Percentiles rank a stretch among this genome's conserved stretches.
These are phyloP conservation scores for Alternaria burnsii DNA, from an alignment of 2,329 filamentous ascomycete genomes.

Conservation along the genomic window DNA sequence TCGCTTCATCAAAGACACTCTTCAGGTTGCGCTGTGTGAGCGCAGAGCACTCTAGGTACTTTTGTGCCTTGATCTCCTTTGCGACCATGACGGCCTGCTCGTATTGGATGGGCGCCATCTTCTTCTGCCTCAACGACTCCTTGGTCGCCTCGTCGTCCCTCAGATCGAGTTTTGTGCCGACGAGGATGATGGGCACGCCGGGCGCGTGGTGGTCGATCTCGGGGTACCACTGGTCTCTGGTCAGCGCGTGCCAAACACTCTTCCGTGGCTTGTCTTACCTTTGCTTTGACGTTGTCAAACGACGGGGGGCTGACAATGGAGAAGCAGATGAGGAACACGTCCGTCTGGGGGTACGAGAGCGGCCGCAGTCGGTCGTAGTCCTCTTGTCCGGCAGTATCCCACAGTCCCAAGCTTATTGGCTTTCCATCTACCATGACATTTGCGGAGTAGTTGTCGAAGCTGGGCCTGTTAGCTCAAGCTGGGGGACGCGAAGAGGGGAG, in stretches of 20 bases:
- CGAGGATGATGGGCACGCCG: constrained; percentile 93
- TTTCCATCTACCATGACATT: constrained; percentile 99
- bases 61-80: constrained; percentile 94
- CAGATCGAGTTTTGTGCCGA: constrained; percentile 96
- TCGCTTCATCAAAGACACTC: constrained; percentile 98
- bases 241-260: constrained; percentile 24
- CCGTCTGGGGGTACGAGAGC: constrained; percentile 96
- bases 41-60: constrained; percentile 97
- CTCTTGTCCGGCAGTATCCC: constrained; percentile 99
- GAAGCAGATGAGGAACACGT: constrained; percentile 98
- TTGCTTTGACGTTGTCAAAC: constrained; percentile 98
- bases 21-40: constrained; percentile 96
- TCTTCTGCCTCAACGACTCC: constrained; percentile 84
- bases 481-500: constrained; percentile 5
- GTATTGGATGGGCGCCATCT: constrained; percentile 97
- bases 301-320: constrained; percentile 97
- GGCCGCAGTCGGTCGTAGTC: constrained; percentile 96
- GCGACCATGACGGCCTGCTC: constrained; percentile 88
- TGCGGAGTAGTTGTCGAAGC: constrained; percentile 98
- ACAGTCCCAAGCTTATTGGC: constrained; percentile 93
- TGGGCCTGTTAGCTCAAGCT: constrained; percentile 53
- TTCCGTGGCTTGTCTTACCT: constrained; percentile 66
- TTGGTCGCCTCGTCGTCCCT: constrained; percentile 85
- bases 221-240: constrained; percentile 79
- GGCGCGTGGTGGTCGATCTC: constrained; percentile 98